phyloP scores from a whole-genome alignment of 2,329 filamentous ascomycete species.

The Fusarium abutilonis region DNA sequence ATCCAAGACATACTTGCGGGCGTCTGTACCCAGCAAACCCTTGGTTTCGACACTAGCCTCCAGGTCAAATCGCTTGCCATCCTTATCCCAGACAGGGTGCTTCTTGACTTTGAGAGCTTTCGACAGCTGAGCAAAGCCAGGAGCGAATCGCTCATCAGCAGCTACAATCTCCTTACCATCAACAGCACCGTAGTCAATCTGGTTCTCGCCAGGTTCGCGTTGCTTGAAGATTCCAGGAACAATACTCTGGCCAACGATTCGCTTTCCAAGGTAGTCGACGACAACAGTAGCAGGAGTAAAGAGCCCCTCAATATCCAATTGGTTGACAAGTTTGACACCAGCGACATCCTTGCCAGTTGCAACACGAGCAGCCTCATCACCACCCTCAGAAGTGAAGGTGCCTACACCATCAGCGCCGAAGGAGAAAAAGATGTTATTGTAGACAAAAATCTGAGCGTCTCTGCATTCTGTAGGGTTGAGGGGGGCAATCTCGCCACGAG shows the following conservation, averaged over 20 bases:
- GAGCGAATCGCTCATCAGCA: constrained; percentile 84
- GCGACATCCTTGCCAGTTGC: constrained; percentile 97
- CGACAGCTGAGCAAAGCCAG: constrained; percentile 89
- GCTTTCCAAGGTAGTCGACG: constrained; percentile 95
- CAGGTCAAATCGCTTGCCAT: constrained; percentile 86
- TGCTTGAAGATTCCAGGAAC: constrained; percentile 99
- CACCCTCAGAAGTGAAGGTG: constrained; percentile 95
- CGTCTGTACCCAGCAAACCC: constrained; percentile 95
- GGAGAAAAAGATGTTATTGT: constrained; percentile 99
- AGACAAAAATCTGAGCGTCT: constrained; percentile 98
- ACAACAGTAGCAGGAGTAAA: constrained; percentile 97
- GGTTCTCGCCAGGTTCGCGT: constrained; percentile 94
- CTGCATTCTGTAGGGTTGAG: constrained; percentile 92
- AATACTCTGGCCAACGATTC: constrained; percentile 96
- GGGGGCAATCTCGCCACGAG: constrained; percentile 89
- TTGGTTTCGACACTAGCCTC: constrained; percentile 98
- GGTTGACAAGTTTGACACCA: constrained; percentile 94
- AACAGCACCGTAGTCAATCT: constrained; percentile 98
- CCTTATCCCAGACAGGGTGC: constrained; percentile 98
- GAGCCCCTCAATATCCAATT: constrained; percentile 92
- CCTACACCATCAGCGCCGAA: constrained; percentile 97
- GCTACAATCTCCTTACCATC: constrained; percentile 97
- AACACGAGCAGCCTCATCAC: constrained; percentile 93
- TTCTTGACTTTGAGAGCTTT: constrained; percentile 91
- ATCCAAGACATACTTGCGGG: constrained; percentile 96